Evolutionary conservation across 306 rosid genomes (phyloP).

Genomic region (Gynostemma pentaphyllum): DNA sequence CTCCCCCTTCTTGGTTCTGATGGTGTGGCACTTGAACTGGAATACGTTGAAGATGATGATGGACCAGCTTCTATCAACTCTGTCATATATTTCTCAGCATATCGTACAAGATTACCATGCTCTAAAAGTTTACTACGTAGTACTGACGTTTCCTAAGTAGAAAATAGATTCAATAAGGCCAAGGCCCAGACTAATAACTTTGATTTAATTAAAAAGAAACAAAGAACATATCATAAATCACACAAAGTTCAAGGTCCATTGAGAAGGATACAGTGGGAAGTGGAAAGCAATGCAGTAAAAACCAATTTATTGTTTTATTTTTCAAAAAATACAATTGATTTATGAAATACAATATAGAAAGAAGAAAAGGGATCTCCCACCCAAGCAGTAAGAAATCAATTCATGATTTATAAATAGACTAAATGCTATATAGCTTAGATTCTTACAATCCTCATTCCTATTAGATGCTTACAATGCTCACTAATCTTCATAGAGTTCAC

Average conservation of each 20-base stretch:
- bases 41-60: conserved; percentile 33
- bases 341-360: not conserved
- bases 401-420: not conserved
- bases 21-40: conserved; percentile 36
- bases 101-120: conserved; percentile 59
- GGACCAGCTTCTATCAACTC: conserved; percentile 40
- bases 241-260: not conserved
- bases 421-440: not conserved
- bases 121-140: conserved; percentile 55
- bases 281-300: not conserved
- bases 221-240: not conserved
- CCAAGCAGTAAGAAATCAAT: not conserved
- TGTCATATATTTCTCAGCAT: conserved; percentile 46
- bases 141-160: conserved; percentile 63
- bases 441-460: not conserved
- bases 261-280: not conserved
- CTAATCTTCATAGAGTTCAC: not conserved
- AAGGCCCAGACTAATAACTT: not conserved
- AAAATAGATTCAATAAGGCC: conserved; percentile 14
- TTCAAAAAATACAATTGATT: not conserved
- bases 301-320: not conserved
- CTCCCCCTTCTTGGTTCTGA: conserved; percentile 50
- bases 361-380: not conserved
- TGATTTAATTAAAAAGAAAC: not conserved
- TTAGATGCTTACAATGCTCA: not conserved